Evolutionary conservation across 768 basidiomycete genomes (phyloP).

Genomic region (Termitomyces sp.): DNA sequence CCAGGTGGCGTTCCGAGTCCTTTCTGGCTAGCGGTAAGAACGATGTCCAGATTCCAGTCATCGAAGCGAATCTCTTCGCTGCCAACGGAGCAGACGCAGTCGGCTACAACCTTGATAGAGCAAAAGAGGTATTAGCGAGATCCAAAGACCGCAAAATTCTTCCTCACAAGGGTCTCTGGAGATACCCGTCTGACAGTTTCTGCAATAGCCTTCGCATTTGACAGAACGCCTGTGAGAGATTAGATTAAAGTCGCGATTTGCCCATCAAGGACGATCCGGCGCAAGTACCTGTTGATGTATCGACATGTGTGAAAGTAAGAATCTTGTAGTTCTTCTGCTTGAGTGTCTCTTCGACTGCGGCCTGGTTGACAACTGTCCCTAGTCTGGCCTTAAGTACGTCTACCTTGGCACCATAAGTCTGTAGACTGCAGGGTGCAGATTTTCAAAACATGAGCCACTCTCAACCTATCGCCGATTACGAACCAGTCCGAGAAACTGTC

Average conservation of each 20-base stretch:
- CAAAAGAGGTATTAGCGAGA: slow-evolving; percentile 2
- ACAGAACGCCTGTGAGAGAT: slow-evolving; percentile 64
- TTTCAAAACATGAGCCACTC: neutral
- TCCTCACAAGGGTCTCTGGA: slow-evolving; percentile 74
- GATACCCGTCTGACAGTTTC: slow-evolving; percentile 70
- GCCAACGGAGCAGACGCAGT: slow-evolving; percentile 96
- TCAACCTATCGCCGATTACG: slow-evolving; percentile 17
- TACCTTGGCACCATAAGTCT: slow-evolving; percentile 86
- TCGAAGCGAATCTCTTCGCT: slow-evolving; percentile 95
- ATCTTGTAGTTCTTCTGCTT: slow-evolving; percentile 81
- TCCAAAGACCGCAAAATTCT: slow-evolving; percentile 3
- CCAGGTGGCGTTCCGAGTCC: slow-evolving; percentile 94
- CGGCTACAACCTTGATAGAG: slow-evolving; percentile 61
- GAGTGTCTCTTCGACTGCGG: slow-evolving; percentile 65
- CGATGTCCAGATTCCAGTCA: slow-evolving; percentile 88
- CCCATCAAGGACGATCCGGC: neutral
- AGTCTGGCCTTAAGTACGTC: slow-evolving; percentile 80
- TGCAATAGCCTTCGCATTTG: slow-evolving; percentile 74
- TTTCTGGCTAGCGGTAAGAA: slow-evolving; percentile 85
- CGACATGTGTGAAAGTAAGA: slow-evolving; percentile 93
- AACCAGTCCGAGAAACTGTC: slow-evolving; percentile 88
- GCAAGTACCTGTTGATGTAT: slow-evolving; percentile 81
- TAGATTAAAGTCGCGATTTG: neutral
- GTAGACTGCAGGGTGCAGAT: slow-evolving; percentile 45
- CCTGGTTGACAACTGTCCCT: slow-evolving; percentile 65